phyloP scores from a whole-genome alignment of 352 stramenopile species.

The Phytophthora podocarpi region DNA sequence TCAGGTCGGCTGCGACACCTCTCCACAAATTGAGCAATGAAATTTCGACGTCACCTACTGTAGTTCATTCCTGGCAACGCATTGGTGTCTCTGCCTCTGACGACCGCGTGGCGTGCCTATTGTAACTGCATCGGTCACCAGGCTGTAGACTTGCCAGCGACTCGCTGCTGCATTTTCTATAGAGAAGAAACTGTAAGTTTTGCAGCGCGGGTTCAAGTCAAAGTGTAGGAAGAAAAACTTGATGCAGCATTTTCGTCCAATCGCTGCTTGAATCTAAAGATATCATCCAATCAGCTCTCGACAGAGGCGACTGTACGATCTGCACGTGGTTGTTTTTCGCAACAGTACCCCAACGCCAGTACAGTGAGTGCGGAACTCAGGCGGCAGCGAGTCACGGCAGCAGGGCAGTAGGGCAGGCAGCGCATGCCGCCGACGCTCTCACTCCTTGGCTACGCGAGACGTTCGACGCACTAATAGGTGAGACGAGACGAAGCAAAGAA shows the following conservation, averaged over 20 bases:
- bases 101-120: too few relatives aligned
- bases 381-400: constrained; percentile 2
- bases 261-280: neutral
- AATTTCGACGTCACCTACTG: too few relatives aligned
- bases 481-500: too few relatives aligned
- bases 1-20: constrained; percentile 10
- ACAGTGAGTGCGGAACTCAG: constrained; percentile 38
- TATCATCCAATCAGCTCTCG: constrained; percentile 19
- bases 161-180: neutral
- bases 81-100: too few relatives aligned
- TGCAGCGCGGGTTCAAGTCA: constrained; percentile 10
- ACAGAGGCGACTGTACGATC: constrained; percentile 39
- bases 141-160: constrained; percentile 1
- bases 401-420: constrained; percentile 19
- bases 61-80: too few relatives aligned
- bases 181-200: constrained; percentile 22
- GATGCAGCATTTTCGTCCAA: constrained; percentile 29
- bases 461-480: constrained; percentile 18
- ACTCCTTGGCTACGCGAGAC: constrained; percentile 18
- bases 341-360: constrained; percentile 26
- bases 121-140: neutral
- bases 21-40: constrained; percentile 1
- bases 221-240: constrained; percentile 10
- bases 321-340: constrained; percentile 40
- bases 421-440: constrained; percentile 35